Conservation (phyloP, 306 rosid species). For the Prosopis cineraria region DNA sequence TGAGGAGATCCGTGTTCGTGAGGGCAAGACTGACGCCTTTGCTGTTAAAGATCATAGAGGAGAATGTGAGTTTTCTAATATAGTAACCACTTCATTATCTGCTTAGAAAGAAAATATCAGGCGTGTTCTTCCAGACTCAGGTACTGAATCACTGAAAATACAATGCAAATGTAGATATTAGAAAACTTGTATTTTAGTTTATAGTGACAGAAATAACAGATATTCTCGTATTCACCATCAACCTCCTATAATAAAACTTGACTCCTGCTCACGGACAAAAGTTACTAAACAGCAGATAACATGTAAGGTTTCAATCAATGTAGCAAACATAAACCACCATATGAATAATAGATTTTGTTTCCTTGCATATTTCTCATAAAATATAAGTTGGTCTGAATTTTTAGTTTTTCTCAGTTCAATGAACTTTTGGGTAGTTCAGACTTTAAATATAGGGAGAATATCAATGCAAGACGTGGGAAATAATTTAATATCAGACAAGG, state of each 20-base stretch:
- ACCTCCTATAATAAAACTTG: not conserved
- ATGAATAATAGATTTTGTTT: not conserved
- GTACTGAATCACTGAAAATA: not conserved
- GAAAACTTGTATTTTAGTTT: not conserved
- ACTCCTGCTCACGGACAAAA: not conserved
- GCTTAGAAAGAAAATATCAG: not conserved
- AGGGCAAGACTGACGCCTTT: conserved; percentile 86
- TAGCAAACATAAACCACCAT: not conserved
- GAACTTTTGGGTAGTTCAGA: not conserved
- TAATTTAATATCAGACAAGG: too few relatives aligned
- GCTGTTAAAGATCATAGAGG: conserved; percentile 93
- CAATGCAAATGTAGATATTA: not conserved
- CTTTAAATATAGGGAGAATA: too few relatives aligned
- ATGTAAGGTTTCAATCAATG: not conserved
- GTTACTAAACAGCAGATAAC: not conserved
- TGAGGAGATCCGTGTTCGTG: conserved; percentile 65
- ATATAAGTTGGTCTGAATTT: not conserved
- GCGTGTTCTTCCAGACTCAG: not conserved
- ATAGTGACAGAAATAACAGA: not conserved
- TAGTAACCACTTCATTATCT: not conserved
- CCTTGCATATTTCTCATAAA: conserved; percentile 7
- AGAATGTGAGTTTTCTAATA: conserved; percentile 67
- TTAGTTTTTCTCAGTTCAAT: not conserved
- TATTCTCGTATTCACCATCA: not conserved
- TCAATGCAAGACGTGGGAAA: too few relatives aligned